Base-by-base conservation (phyloP, 1,284 basidiomycete species). In the Lignosus rhinocerotis region DNA sequence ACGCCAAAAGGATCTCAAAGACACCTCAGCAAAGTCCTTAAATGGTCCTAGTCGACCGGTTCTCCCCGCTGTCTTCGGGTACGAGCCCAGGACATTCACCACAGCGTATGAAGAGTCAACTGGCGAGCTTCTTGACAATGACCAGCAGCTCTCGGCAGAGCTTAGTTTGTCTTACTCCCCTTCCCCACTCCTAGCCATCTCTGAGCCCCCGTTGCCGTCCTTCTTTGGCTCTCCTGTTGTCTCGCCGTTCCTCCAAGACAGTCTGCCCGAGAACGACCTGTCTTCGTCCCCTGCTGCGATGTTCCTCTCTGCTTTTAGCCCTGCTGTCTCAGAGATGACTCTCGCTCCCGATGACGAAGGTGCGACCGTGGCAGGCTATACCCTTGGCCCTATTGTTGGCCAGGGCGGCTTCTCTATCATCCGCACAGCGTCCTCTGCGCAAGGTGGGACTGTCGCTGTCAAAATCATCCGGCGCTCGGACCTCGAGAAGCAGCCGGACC, bases 361-460 rank as follows among this genome's bases (percentile, higher is more conserved):
- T 3, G 75, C 83, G 57, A 67, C 74, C 16, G 76, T 91, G n/a
- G 77, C 79, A 2, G 87, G 86, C 12, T 96, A 94, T 70, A 84
- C 83, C 6, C 81, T 98, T 0, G 94, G 92, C 19, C 80, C 81
- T 49, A 78, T 91, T 64, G 83, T 98, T 10, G 95, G 92, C 16
- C 80, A 85, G 54, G 95, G 96, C 6, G 92, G 88, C 8, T 94
- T 94, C 71, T 94, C 93, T n/a, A 87, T 86, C 43, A 92, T 98
- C 49, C 80, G 92, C 45, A 83, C 85, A 41, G 94, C 88, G 1
- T 83, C 75, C 14, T 86, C 90, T 11, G 69, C 80, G 7, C 81
- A 83, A n/a, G 90, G 89, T 12, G 85, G 83, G 52, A 75, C 82
- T 5, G 86, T 92, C 32, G 93, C 93, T 3, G 86, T 94, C 72